A percentile compares a stretch with the other conserved stretches of the same genome.
Evolutionary conservation across 2,329 filamentous ascomycete genomes (phyloP).

Genomic region (Ciborinia camelliae): DNA sequence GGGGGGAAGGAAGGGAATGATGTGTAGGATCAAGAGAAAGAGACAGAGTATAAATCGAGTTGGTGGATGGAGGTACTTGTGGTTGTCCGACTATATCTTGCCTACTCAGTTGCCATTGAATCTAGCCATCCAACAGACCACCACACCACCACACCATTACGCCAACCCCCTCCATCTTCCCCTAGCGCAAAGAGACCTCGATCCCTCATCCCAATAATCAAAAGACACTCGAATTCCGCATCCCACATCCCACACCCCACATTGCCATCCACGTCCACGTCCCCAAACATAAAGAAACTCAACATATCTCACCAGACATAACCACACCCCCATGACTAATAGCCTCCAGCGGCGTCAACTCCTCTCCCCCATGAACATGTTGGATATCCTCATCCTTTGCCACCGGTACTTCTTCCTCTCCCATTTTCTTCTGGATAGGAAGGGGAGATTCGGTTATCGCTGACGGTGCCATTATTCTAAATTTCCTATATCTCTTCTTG

Average conservation of each 20-base stretch:
- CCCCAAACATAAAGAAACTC: not conserved
- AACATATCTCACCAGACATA: conserved; percentile 28
- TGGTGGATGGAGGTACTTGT: not conserved
- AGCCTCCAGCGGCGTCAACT: conserved; percentile 36
- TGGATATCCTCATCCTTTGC: conserved; percentile 17
- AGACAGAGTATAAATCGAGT: not conserved
- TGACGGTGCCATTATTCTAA: conserved; percentile 1
- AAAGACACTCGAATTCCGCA: not conserved
- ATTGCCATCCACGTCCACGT: not conserved
- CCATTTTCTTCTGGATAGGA: not conserved
- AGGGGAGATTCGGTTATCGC: not conserved
- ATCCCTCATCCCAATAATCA: not conserved
- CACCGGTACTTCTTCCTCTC: not conserved
- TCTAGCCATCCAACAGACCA: not conserved
- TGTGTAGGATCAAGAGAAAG: not conserved
- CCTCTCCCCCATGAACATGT: conserved; percentile 29
- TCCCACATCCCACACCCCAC: too few relatives aligned
- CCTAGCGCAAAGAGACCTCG: not conserved
- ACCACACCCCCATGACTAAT: conserved; percentile 37
- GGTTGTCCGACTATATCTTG: too few relatives aligned
- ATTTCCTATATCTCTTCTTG: not conserved
- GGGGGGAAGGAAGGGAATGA: not conserved
- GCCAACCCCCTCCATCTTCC: not conserved
- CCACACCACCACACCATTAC: not conserved
- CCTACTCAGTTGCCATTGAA: too few relatives aligned